Evolutionary conservation across 2,329 filamentous ascomycete species (phyloP), one percentile per base, ranked within the genome.

Genomic region (Alternaria postmessia): DNA sequence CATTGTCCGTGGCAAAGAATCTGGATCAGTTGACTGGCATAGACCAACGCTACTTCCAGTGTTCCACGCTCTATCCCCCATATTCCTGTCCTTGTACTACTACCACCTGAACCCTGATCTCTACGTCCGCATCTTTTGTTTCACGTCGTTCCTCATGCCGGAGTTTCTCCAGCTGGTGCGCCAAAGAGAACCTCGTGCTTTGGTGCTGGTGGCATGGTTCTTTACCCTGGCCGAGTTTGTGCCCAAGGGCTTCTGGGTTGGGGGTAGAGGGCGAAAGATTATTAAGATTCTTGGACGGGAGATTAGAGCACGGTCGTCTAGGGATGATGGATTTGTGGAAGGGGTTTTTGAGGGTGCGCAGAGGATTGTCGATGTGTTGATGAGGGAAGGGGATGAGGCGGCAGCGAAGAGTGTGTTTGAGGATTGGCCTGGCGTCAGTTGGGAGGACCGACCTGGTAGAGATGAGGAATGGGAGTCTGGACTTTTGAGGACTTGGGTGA

Each of bases 61-160:
- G 8, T 66, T 76, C n/a, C 70, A 76, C 30, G 72, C 69, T 0
- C 55, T 77, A 3, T 71, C 69, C 4, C 74, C 75, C 3, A 74
- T 77, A 6, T 77, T 77, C 39, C 61, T 75, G 20, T 74, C 71
- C 8, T 43, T 77, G 18, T 77, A 76, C 51, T 70, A 76, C 52
- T 71, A 72, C 44, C 71, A 69, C 39, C 63, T 76, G 1, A 65
- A 68, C 14, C 59, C 69, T 0, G 75, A 77, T 56, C 61, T 75
- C 55, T 72, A 71, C 51, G 66, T 72, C 11, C 73, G 75, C 11
- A 63, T 73, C 3, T 61, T 68, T n/a, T 71, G 70, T 5, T 69
- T 72, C 38, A 68, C 71, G 8, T 75, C 75, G 1, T 76, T 75
- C 43, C 60, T 77, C 1, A 69, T 71, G 57, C 65, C 72, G 0